Evolutionary conservation across 371 early-diverging fungal genomes (phyloP), one percentile per base, ranked within the genome.

Genomic region (Zopfochytrium polystomum): DNA sequence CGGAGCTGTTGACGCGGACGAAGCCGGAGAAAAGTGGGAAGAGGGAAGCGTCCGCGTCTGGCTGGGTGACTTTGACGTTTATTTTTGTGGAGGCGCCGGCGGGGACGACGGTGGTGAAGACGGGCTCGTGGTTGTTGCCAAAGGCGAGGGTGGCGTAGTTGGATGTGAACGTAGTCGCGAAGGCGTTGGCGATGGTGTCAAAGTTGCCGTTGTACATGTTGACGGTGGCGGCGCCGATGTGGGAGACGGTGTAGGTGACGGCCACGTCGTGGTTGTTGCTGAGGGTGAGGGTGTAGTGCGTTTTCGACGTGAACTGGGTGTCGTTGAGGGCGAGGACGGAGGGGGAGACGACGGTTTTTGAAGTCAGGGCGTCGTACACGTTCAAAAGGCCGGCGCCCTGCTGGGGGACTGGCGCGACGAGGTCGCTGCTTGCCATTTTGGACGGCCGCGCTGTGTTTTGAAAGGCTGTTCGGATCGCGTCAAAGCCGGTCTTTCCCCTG

Each of bases 371-470:
- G 44, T 77, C 65, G 59, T 77, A 75, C n/a, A 81, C 72, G 71
- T 90, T 79, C 46, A 92, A 74, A 9, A 90, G 66, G n/a, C 92
- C 92, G 33, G 84, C 76, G 3, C 92, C 92, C 65, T 89, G 87
- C 53, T 73, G 74, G 49, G 81, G 79, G 3, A 79, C 76, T 0
- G 82, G 76, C 18, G 80, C 73, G 34, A 52, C 30, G 25, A 70
- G 58, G 31, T 64, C 58, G 55, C 73, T 66, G 2, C 68, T 43
- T 47, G 61, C 74, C 34, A 75, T 57, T 1, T 54, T 66, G 52
- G 71, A 43, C 23, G 78, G 77, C 22, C 71, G 65, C 1, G 80
- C 84, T 27, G 76, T 81, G 71, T 85, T 89, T 32, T 54, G 66
- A 13, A 72, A 11, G 52, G 38, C 13, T 2, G 70, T 62, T 3